Evolutionary conservation across 2,329 filamentous ascomycete genomes (phyloP).

Genomic region (Pochonia chlamydosporia): DNA sequence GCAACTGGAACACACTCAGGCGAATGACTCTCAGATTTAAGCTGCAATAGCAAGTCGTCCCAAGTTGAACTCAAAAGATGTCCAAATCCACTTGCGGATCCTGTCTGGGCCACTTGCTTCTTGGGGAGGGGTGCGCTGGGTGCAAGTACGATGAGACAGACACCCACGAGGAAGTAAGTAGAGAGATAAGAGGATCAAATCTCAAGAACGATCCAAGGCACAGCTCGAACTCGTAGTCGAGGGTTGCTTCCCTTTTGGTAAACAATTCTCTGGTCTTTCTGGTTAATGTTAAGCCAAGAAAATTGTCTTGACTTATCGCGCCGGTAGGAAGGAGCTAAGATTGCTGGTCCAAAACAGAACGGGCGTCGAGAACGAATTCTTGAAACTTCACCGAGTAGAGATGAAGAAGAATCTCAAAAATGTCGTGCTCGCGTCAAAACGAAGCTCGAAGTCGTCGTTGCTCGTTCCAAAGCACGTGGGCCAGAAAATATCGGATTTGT

Average conservation of each 20-base stretch:
- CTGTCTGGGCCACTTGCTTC: background rate
- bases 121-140: background rate
- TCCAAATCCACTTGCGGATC: conserved; percentile 4
- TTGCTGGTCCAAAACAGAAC: too few species aligned
- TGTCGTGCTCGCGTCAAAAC: background rate
- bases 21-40: too few species aligned
- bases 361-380: too few species aligned
- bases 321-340: too few species aligned
- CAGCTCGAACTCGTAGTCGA: too few species aligned
- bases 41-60: conserved; percentile 2
- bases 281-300: too few species aligned
- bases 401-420: too few species aligned
- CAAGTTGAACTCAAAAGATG: background rate
- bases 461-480: background rate
- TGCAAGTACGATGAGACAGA: background rate
- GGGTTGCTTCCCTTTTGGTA: too few species aligned
- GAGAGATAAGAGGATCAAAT: background rate
- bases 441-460: background rate
- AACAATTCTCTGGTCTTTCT: too few species aligned
- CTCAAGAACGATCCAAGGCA: background rate
- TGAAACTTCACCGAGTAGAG: too few species aligned
- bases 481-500: background rate
- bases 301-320: too few species aligned
- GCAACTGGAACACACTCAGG: background rate
- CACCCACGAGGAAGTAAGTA: background rate